Percentiles rank a stretch among this genome's conserved stretches.
Evolutionary conservation across 169 alveolate species (phyloP).

Genomic region (Cyclospora cayetanensis): DNA sequence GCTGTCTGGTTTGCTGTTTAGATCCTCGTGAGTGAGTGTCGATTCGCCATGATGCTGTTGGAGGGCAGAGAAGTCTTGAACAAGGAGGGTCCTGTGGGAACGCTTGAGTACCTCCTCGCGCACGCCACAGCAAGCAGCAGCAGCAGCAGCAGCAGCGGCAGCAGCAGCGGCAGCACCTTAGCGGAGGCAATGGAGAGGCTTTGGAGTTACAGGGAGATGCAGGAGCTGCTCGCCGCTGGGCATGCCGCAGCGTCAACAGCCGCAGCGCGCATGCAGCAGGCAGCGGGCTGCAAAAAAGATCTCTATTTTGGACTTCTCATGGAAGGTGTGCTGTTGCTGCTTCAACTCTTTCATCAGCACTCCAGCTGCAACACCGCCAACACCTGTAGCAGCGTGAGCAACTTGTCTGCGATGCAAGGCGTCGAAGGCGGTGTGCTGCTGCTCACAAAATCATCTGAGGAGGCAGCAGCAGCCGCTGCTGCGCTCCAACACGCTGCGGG

Average conservation of each 20-base stretch:
- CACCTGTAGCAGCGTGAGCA: neutral
- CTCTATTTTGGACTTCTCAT: neutral
- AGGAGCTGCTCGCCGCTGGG: neutral
- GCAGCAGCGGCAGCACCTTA: neutral
- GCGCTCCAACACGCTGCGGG: neutral
- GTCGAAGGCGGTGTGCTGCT: neutral
- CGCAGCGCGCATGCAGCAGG: neutral
- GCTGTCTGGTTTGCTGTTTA: neutral
- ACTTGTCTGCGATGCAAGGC: neutral
- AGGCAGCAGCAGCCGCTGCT: conserved; percentile 1
- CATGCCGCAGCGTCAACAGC: neutral
- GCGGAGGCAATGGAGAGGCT: neutral
- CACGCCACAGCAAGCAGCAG: neutral
- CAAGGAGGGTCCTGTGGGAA: neutral
- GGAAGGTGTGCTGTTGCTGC: neutral
- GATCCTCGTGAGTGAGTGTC: neutral
- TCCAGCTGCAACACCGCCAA: neutral
- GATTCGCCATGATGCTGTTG: neutral
- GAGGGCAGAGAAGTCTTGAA: neutral
- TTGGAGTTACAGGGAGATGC: neutral
- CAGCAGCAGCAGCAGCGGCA: conserved; percentile 5
- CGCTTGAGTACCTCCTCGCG: neutral
- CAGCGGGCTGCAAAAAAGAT: neutral
- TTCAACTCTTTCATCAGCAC: neutral
- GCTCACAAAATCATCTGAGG: neutral